A percentile compares a stretch with the other conserved stretches of the same genome.
phyloP scores from a whole-genome alignment of 768 basidiomycete species.

The Cystofilobasidium ferigula region DNA sequence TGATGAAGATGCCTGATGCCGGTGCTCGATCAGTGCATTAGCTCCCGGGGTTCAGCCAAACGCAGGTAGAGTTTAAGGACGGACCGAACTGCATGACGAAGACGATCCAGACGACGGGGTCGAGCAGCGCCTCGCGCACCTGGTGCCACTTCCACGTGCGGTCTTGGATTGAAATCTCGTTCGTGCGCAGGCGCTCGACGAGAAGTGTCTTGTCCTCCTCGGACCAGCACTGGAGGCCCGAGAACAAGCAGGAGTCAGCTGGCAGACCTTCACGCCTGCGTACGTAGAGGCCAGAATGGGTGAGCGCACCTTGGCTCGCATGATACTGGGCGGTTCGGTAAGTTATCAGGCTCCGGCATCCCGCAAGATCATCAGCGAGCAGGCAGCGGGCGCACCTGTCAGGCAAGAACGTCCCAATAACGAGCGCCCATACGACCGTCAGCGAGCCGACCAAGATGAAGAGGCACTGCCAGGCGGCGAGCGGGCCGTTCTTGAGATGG shows the following conservation, averaged over 20 bases:
- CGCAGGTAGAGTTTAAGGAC: not conserved
- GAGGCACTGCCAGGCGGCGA: constrained; percentile 46
- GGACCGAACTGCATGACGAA: constrained; percentile 31
- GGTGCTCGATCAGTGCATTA: too few relatives aligned
- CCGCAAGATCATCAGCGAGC: too few relatives aligned
- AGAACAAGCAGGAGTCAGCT: not conserved
- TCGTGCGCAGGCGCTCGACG: constrained; percentile 47
- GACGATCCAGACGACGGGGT: constrained; percentile 45
- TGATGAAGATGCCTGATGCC: constrained; percentile 36
- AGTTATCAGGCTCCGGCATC: not conserved
- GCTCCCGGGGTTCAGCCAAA: not conserved
- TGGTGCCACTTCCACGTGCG: constrained; percentile 43
- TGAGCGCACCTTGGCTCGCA: constrained; percentile 30
- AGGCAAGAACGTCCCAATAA: constrained; percentile 48
- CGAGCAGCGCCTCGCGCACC: constrained; percentile 43
- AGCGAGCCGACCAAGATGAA: constrained; percentile 33
- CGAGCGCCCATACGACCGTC: constrained; percentile 46
- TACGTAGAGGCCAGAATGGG: too few relatives aligned
- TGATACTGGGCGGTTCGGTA: constrained; percentile 25
- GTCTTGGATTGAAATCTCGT: constrained; percentile 49
- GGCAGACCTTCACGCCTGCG: constrained; percentile 37
- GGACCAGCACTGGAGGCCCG: constrained; percentile 35
- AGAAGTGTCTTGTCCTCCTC: constrained; percentile 45
- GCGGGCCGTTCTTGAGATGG: constrained; percentile 39
- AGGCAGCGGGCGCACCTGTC: constrained; percentile 13